A percentile compares a stretch with the other conserved stretches of the same genome.
These are phyloP conservation scores for Amanita thiersii DNA, from an alignment of 768 basidiomycete species.

Conservation along the genomic window DNA sequence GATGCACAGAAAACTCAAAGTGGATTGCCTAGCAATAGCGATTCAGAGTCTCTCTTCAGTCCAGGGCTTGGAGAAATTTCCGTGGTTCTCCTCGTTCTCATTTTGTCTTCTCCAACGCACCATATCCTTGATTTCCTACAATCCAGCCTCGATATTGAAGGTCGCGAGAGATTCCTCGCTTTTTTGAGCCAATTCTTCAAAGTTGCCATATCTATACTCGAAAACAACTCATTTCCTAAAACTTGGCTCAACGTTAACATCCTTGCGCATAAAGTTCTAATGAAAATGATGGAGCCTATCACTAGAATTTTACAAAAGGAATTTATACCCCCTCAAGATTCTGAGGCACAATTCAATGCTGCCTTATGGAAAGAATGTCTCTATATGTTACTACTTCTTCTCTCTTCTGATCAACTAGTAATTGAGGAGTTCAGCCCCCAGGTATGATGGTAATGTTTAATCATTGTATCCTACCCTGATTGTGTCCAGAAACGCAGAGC, in stretches of 20 bases:
- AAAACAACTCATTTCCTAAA: slow-evolving; percentile 82
- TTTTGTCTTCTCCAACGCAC: slow-evolving; percentile 72
- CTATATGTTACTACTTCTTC: slow-evolving; percentile 71
- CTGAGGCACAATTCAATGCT: slow-evolving; percentile 60
- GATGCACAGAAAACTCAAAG: slow-evolving; percentile 29
- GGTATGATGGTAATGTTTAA: slow-evolving; percentile 28
- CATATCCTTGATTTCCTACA: slow-evolving; percentile 76
- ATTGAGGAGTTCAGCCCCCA: slow-evolving; percentile 96
- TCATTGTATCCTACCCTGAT: slow-evolving; percentile 6
- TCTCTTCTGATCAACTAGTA: slow-evolving; percentile 85
- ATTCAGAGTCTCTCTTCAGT: slow-evolving; percentile 52
- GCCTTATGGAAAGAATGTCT: slow-evolving; percentile 78
- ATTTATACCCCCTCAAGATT: slow-evolving; percentile 68
- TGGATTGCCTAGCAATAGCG: slow-evolving; percentile 24
- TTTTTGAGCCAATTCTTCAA: slow-evolving; percentile 76
- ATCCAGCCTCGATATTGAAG: slow-evolving; percentile 81
- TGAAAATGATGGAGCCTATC: slow-evolving; percentile 83
- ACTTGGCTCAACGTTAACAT: slow-evolving; percentile 91
- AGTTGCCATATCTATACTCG: slow-evolving; percentile 71
- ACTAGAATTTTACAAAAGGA: slow-evolving; percentile 68
- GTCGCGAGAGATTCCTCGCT: slow-evolving; percentile 64
- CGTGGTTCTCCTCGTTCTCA: slow-evolving; percentile 73
- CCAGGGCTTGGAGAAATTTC: slow-evolving; percentile 81
- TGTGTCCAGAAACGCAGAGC: slow-evolving; percentile 76
- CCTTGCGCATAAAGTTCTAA: slow-evolving; percentile 77